Evolutionary conservation across 208 protist genomes (phyloP), one percentile per base, ranked within the genome.

Genomic region (Leishmania gerbilli): DNA sequence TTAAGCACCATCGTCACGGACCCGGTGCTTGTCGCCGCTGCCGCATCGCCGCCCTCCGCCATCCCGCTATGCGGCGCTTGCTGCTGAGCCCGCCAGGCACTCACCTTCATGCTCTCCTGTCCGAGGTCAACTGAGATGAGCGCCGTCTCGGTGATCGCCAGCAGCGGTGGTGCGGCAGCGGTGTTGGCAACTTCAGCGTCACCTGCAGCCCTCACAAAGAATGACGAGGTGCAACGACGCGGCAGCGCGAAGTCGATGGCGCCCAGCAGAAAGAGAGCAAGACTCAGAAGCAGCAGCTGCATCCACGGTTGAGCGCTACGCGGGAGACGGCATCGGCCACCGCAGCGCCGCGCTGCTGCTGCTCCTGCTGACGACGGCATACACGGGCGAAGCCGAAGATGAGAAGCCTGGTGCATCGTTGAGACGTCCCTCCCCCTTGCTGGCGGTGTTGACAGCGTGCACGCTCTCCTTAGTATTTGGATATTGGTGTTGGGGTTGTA

Each of bases 1-100:
- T 99, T 99, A 21, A 99, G 83, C 45, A 99, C 91, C 24, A 98
- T 89, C 60, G 95, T 85, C n/a, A 95, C 88, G 27, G 64, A 31
- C 0, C 81, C 79, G 4, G 65, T 68, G 15, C 55, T 82, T 9
- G 79, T 67, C 47, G 71, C 75, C 55, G 77, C 8, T 5, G 79
- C 49, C 15, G 80, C 19, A 27, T 17, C 49, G 53, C 24, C 37
- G 40, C 24, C 79, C 24, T 27, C 13, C 40, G 76, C 62, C 47
- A 40, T 69, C 24, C 62, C 79, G 9, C 71, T 84, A 24, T 56
- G 82, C 79, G 37, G 86, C 75, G 15, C 79, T 69, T 49, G 68
- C 49, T 80, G 74, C 60, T 79, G 80, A 21, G 65, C 56, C 34
- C 81, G 68, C 81, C 81, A 84, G 3, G 56, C 81, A 55, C 69